phyloP scores from a whole-genome alignment of 106 monocot species.

The Phalaenopsis equestris region DNA sequence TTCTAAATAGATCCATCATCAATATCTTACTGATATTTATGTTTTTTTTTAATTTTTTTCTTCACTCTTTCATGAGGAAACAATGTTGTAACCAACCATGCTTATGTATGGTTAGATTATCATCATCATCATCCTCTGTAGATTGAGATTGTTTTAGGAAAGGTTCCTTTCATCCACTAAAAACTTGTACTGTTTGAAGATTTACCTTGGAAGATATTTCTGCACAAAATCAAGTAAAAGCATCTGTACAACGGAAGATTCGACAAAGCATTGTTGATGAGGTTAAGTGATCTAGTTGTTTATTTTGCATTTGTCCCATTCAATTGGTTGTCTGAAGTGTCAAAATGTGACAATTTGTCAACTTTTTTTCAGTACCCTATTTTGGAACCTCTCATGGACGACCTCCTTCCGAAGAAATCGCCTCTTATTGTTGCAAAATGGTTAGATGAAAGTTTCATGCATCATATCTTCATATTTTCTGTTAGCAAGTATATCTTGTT shows the following conservation, averaged over 20 bases:
- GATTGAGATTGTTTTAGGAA: not conserved
- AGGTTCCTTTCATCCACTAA: not conserved
- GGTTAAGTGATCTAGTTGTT: slow-evolving; percentile 18
- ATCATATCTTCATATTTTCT: not conserved
- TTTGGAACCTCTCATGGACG: slow-evolving; percentile 80
- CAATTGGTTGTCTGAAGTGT: not conserved
- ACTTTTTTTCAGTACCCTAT: slow-evolving; percentile 64
- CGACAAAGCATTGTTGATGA: slow-evolving; percentile 57
- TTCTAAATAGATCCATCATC: not conserved
- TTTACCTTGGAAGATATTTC: slow-evolving; percentile 43
- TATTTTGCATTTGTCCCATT: not conserved
- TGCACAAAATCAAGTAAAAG: slow-evolving; percentile 65
- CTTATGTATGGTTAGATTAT: not conserved
- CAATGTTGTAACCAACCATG: not conserved
- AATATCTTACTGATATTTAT: not conserved
- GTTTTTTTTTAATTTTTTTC: not conserved
- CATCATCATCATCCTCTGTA: not conserved
- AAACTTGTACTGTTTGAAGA: too few species aligned
- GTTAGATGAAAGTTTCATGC: slow-evolving; percentile 35
- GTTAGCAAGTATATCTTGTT: not conserved
- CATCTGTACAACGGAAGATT: slow-evolving; percentile 52
- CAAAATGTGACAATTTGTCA: not conserved
- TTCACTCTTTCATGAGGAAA: not conserved
- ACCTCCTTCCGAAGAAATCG: slow-evolving; percentile 84
- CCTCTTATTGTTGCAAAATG: slow-evolving; percentile 93